Base-by-base conservation (phyloP, 495 filamentous ascomycete species). In the Aspergillus campestris region DNA sequence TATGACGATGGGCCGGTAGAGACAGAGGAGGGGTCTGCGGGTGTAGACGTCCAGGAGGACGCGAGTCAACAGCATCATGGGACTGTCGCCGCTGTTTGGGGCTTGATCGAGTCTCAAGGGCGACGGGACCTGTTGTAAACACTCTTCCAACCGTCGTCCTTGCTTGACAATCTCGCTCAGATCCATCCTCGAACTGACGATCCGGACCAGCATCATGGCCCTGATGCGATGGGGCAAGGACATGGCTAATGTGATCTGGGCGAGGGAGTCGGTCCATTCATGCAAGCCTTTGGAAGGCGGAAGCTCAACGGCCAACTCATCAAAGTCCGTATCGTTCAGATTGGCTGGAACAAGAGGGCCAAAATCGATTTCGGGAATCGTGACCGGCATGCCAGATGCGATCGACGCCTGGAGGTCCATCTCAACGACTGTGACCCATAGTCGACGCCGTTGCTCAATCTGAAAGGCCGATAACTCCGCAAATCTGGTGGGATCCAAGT, bases 401-500 rank as follows among this genome's bases (percentile, higher is more conserved):
- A 70, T 55, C 7, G 68, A 66, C 2, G 62, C 49, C 36, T 72
- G 65, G 0, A 73, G 52, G 28, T 70, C 67, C 40, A 73, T 50
- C 37, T 73, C 67, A 2, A 65, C 56, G 31, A 74, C 64, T 1
- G 67, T 69, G n/a, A 60, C 54, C 71, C 69, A 74, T 1, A 74
- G 51, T 33, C 66, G 63, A 7, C 65, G 53, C 31, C 71, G 51
- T 10, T 53, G 49, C 39, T 73, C 70, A 8, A 53, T 57, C 14
- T 66, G 55, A 36, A 61, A 70, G 12, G 41, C 44, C 0, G 65
- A 58, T 11, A 62, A 42, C 24, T 54, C 31, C 7, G 49, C 35
- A 31, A 43, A 49, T 13, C 38, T 48, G 29, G 56, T 60, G 0
- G 76, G 73, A 45, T 82, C 74, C 3, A 72, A 63, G 48, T 84